Evolutionary conservation across 2,329 filamentous ascomycete genomes (phyloP).

Genomic region (Scopulariopsis brevicaulis): DNA sequence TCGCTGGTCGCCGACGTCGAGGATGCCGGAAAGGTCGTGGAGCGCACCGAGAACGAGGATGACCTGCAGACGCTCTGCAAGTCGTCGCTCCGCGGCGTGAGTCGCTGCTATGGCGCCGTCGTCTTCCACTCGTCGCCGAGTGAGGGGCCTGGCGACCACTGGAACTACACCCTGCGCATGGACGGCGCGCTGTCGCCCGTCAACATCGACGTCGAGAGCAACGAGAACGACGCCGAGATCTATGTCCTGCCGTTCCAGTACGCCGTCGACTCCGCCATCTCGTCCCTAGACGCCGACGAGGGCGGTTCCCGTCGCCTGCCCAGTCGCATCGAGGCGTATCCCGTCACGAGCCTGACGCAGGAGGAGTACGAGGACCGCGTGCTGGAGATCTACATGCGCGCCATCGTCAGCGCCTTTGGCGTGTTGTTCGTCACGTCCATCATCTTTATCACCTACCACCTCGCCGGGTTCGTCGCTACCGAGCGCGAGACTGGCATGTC

Average conservation of each 20-base stretch:
- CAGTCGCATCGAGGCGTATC: constrained; percentile 49
- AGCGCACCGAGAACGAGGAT: constrained; percentile 40
- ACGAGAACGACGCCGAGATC: constrained; percentile 63
- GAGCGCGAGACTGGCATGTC: constrained; percentile 84
- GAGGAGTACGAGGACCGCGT: constrained; percentile 56
- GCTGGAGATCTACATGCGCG: constrained; percentile 47
- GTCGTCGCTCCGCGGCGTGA: constrained; percentile 53
- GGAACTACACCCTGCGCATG: constrained; percentile 79
- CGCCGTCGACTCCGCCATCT: constrained; percentile 66
- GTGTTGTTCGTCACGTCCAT: constrained; percentile 71
- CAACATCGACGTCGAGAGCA: constrained; percentile 51
- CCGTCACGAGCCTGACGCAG: constrained; percentile 62
- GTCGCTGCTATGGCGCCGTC: constrained; percentile 61
- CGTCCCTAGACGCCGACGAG: constrained; percentile 30
- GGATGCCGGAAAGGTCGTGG: constrained; percentile 41
- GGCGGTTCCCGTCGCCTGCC: constrained; percentile 23
- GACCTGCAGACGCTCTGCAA: constrained; percentile 53
- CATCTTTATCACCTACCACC: constrained; percentile 74
- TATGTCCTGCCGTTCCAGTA: constrained; percentile 72
- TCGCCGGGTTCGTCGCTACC: constrained; percentile 74
- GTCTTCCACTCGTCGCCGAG: constrained; percentile 66
- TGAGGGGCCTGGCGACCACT: constrained; percentile 53
- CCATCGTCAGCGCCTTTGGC: constrained; percentile 64
- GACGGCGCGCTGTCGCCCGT: constrained; percentile 54
- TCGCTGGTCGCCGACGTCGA: constrained; percentile 46